phyloP scores from a whole-genome alignment of 2,329 filamentous ascomycete species.

The Pseudogymnoascus sp. region DNA sequence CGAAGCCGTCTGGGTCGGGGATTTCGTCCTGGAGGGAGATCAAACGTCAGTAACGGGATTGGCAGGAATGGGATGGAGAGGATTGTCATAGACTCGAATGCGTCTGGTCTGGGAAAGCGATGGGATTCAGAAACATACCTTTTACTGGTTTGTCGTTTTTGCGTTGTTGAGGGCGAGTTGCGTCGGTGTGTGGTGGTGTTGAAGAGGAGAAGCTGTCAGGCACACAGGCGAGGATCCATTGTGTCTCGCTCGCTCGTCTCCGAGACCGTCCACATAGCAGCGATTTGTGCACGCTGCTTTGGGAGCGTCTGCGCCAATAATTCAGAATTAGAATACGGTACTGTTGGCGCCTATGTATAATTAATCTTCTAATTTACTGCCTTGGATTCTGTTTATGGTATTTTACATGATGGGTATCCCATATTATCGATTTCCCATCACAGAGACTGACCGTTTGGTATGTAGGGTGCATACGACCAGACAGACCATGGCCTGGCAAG shows the following conservation, averaged over 20 bases:
- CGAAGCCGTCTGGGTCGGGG: constrained; percentile 8
- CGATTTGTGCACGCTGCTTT: constrained; percentile 1
- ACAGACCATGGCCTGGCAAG: neutral
- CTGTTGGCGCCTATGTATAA: neutral
- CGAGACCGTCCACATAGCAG: constrained; percentile 6
- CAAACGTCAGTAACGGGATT: constrained; percentile 6
- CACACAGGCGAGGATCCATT: constrained; percentile 4
- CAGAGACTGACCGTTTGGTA: neutral
- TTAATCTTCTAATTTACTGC: neutral
- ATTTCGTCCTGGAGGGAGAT: constrained; percentile 11
- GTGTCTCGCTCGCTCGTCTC: neutral
- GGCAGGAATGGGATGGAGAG: constrained; percentile 13
- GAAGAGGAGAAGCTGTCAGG: constrained; percentile 9
- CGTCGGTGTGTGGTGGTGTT: constrained; percentile 3
- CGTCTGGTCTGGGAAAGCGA: neutral
- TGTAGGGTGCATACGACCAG: neutral
- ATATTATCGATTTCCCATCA: neutral
- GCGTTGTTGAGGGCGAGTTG: constrained; percentile 7
- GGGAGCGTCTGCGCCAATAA: constrained; percentile 6
- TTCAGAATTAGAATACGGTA: neutral
- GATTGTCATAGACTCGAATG: neutral
- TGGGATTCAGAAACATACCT: constrained; percentile 7
- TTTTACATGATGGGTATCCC: neutral
- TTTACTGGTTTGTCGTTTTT: constrained; percentile 5
- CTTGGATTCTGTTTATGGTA: neutral